phyloP scores from a whole-genome alignment of 768 basidiomycete species.

The Ephemerocybe angulata region DNA sequence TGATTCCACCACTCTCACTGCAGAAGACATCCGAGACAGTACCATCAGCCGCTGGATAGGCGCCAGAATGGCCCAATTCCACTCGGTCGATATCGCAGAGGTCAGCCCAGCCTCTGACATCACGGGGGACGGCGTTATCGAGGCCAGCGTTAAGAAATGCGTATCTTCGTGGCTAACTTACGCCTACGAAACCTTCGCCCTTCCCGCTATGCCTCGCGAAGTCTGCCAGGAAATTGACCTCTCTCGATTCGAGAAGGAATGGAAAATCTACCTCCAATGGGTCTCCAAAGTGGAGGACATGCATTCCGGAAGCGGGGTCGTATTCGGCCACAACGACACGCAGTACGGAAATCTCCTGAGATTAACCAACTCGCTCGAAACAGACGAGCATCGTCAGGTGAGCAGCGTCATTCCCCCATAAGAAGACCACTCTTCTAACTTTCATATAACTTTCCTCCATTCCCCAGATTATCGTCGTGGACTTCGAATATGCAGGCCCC shows the following conservation, averaged over 20 bases:
- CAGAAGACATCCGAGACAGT: slow-evolving; percentile 74
- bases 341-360: slow-evolving; percentile 92
- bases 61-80: slow-evolving; percentile 94
- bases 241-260: slow-evolving; percentile 56
- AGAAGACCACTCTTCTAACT: not conserved
- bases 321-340: slow-evolving; percentile 91
- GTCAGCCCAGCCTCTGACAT: slow-evolving; percentile 47
- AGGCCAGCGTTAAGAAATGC: slow-evolving; percentile 62
- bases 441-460: slow-evolving; percentile 8
- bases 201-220: slow-evolving; percentile 47
- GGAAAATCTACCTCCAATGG: slow-evolving; percentile 71
- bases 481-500: slow-evolving; percentile 94
- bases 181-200: slow-evolving; percentile 70
- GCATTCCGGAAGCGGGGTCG: slow-evolving; percentile 58
- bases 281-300: slow-evolving; percentile 55
- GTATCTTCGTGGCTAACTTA: slow-evolving; percentile 66
- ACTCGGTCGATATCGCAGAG: slow-evolving; percentile 78
- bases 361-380: slow-evolving; percentile 52
- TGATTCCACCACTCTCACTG: slow-evolving; percentile 75
- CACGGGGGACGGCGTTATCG: slow-evolving; percentile 43
- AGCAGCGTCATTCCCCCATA: slow-evolving; percentile 15
- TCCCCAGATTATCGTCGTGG: slow-evolving; percentile 86
- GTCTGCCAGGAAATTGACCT: slow-evolving; percentile 58
- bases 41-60: slow-evolving; percentile 81
- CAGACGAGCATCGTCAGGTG: slow-evolving; percentile 77